These are phyloP conservation scores for Arthrinium puccinioides DNA, from an alignment of 2,329 filamentous ascomycete genomes.

Conservation along the genomic window DNA sequence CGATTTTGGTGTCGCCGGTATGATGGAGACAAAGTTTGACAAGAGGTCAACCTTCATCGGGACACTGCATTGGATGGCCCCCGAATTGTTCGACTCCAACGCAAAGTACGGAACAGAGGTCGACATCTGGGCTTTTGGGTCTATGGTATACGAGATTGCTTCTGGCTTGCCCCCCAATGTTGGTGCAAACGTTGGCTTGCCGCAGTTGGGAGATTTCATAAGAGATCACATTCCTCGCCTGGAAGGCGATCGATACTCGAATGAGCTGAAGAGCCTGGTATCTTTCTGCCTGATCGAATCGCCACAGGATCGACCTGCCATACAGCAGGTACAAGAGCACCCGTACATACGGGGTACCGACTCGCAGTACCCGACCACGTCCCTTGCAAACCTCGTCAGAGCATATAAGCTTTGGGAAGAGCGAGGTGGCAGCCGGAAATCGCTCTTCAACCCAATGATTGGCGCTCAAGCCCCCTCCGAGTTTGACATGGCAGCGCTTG, in stretches of 20 bases:
- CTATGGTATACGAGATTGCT: slow-evolving; percentile 74
- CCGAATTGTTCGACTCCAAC: slow-evolving; percentile 62
- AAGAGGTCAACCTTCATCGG: slow-evolving; percentile 78
- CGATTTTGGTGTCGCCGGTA: slow-evolving; percentile 77
- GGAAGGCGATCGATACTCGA: slow-evolving; percentile 64
- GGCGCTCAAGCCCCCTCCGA: slow-evolving; percentile 48
- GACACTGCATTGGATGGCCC: slow-evolving; percentile 82
- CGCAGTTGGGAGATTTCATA: slow-evolving; percentile 48
- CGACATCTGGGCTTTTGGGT: slow-evolving; percentile 82
- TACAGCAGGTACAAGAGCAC: slow-evolving; percentile 63
- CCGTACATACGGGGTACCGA: slow-evolving; percentile 59
- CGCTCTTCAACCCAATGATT: slow-evolving; percentile 48
- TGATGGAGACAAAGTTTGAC: slow-evolving; percentile 66
- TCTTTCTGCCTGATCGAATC: slow-evolving; percentile 67
- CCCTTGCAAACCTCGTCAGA: slow-evolving; percentile 58
- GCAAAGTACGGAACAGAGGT: slow-evolving; percentile 64
- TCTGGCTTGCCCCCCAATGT: slow-evolving; percentile 69
- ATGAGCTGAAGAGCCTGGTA: slow-evolving; percentile 61
- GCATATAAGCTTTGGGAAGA: slow-evolving; percentile 72
- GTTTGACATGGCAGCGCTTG: slow-evolving; percentile 35
- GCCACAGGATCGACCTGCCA: slow-evolving; percentile 59
- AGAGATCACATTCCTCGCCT: slow-evolving; percentile 59
- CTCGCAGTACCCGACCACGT: slow-evolving; percentile 54
- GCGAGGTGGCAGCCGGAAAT: slow-evolving; percentile 62
- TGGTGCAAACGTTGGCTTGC: slow-evolving; percentile 42